Evolutionary conservation across 2,329 filamentous ascomycete genomes (phyloP).

Genomic region (Aspergillus versicolor): DNA sequence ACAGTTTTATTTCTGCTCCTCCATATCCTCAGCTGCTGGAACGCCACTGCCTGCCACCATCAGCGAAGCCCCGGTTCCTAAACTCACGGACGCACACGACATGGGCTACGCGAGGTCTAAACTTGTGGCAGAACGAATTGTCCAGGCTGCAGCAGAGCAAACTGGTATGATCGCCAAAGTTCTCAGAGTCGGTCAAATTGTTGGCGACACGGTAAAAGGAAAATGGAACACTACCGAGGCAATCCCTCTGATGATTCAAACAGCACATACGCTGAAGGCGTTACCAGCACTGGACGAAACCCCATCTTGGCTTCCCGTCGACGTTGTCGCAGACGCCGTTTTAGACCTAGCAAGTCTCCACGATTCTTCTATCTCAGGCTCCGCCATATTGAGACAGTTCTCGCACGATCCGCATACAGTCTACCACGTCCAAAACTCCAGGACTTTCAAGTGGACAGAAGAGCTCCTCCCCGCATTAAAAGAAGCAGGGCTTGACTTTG

Average conservation of each 20-base stretch:
- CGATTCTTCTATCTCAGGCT: not conserved
- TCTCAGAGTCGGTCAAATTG: slow-evolving; percentile 30
- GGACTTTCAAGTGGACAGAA: slow-evolving; percentile 35
- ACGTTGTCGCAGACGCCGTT: slow-evolving; percentile 10
- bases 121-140: slow-evolving; percentile 39
- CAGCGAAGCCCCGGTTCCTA: slow-evolving; percentile 36
- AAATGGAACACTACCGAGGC: slow-evolving; percentile 30
- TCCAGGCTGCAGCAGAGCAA: slow-evolving; percentile 27
- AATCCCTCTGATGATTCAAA: slow-evolving; percentile 53
- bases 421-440: slow-evolving; percentile 16
- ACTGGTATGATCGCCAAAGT: slow-evolving; percentile 29
- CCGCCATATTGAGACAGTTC: not conserved
- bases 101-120: slow-evolving; percentile 47
- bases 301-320: slow-evolving; percentile 14
- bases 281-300: slow-evolving; percentile 15
- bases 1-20: slow-evolving; percentile 53
- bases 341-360: slow-evolving; percentile 6
- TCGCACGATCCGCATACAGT: slow-evolving; percentile 1
- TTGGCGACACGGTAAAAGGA: slow-evolving; percentile 26
- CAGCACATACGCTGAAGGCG: slow-evolving; percentile 26
- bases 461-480: slow-evolving; percentile 35
- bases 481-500: slow-evolving; percentile 30
- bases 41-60: slow-evolving; percentile 32
- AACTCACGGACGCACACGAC: slow-evolving; percentile 37
- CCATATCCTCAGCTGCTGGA: slow-evolving; percentile 46